Evolutionary conservation across 805 yeast species (phyloP), one percentile per base, ranked within the genome.

Genomic region (Grigorovia yakushimaensis): DNA sequence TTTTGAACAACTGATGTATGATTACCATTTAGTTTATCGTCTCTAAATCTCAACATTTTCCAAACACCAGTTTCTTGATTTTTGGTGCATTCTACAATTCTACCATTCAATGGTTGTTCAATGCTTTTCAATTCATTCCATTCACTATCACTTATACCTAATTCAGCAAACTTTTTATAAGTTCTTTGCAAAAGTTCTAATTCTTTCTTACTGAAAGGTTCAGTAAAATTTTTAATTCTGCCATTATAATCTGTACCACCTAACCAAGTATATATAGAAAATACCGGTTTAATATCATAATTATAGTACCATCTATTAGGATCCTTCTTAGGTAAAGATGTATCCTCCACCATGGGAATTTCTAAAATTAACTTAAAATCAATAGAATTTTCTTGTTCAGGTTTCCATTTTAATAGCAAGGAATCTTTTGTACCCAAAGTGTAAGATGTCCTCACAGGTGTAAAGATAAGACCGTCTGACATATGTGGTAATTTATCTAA

Each of bases 381-480:
- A 41, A 94, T 78, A 0, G 97, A 84, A 57, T 93, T 94, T 64
- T 91, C 98, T 52, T 86, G 86, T 11, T 95, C 87, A 2, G 98
- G 98, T 60, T 93, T 93, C 99, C 99, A 93, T 66, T 94, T 93
- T 47, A 93, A 68, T 44, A 93, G 70, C 6, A 88, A 78, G 0
- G 79, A 74, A 64, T 93, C 98, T 1, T 98, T 91, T 9, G 62
- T 61, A 13, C 98, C 98, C 52, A 82, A 79, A 2, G 78, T 72
- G 66, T 93, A 93, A 0, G 96, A 94, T 1, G 91, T 78, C 46
- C 80, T 87, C 41, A 94, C 84, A 53, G 95, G 87, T 1, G 99
- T 93, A 64, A 88, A 86, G 50, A 93, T 87, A 23, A 93, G 73
- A 1, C 99, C 99, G 68, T 93, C 99, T 3, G 93, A 81, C 49